Evolutionary conservation across 306 rosid species (phyloP).

Genomic region (Dryas octopetala): DNA sequence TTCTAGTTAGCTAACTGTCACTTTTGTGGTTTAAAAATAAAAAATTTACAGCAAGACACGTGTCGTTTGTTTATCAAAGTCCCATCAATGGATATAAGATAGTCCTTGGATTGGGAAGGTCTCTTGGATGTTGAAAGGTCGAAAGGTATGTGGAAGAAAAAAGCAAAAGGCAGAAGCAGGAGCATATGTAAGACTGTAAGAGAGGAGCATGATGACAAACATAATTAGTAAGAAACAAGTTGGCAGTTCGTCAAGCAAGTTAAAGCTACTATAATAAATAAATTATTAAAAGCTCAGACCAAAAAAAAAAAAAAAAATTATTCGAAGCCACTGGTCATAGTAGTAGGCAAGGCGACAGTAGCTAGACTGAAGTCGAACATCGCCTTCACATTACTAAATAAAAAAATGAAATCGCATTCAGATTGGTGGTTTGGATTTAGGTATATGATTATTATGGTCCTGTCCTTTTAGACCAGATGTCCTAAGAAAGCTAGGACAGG

Average conservation of each 20-base stretch:
- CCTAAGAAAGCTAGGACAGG: background rate
- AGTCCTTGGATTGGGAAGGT: background rate
- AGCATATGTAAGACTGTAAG: slow-evolving; percentile 11
- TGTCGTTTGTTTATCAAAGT: slow-evolving; percentile 8
- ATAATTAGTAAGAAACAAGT: slow-evolving; percentile 16
- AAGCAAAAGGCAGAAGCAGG: background rate
- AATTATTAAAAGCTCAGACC: slow-evolving; percentile 21
- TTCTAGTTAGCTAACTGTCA: background rate
- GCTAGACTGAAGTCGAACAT: slow-evolving; percentile 13
- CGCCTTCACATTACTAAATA: background rate
- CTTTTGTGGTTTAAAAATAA: background rate
- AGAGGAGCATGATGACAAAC: slow-evolving; percentile 10
- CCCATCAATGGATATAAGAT: background rate
- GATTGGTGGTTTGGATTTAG: background rate
- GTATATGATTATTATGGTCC: background rate
- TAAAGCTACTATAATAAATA: slow-evolving; percentile 22
- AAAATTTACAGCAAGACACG: background rate
- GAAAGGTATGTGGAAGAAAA: background rate
- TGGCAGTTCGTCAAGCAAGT: slow-evolving; percentile 44
- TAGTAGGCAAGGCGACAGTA: slow-evolving; percentile 2
- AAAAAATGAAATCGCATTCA: background rate
- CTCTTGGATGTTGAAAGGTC: background rate
- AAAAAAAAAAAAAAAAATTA: background rate
- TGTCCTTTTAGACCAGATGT: slow-evolving; percentile 2
- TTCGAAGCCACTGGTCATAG: background rate